Evolutionary conservation across 805 yeast genomes (phyloP), one percentile per base, ranked within the genome.

Genomic region (Starmerella roubikii): DNA sequence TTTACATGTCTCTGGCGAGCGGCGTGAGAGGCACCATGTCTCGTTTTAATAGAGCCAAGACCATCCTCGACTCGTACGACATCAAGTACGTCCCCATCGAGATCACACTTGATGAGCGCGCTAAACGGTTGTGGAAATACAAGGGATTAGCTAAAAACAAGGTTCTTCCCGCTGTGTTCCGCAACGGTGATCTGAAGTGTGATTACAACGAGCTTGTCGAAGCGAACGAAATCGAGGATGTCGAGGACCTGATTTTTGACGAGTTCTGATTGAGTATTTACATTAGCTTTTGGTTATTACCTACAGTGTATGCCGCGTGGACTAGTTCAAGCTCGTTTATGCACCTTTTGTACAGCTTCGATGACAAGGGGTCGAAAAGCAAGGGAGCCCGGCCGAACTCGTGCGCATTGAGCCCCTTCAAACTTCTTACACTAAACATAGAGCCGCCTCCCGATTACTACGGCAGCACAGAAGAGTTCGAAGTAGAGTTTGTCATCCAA

Each of bases 1-100:
- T 84, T 17, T 83, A 65, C 59, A 79, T 93, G 0, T 84, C 94
- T 0, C 62, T 84, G 36, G 93, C 93, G 0, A 91, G 93, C 86
- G 93, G 12, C 72, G 76, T 71, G 78, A 48, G 56, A 7, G 55
- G 79, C 53, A 72, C 80, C 55, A 72, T 78, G 48, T 71, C 76
- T 10, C 65, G 86, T 50, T 81, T 88, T 18, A 80, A 80, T 53
- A 64, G 84, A 39, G 61, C 84, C 39, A 68, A 69, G 3, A 77
- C 83, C 0, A 81, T 84, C 38, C 65, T 83, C 34, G 68, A 73
- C 22, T 91, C 86, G 2, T 81, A 83, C 56, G 69, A 72, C 35
- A 61, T 83, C 42, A 63, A 71, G 43, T 79, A 74, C 55, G 68
- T 71, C 11, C 74, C 72, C 52, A 71, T 78, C 42, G 94, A 84